Evolutionary conservation across 1,284 basidiomycete species (phyloP).

Genomic region (Volvariella volvacea): DNA sequence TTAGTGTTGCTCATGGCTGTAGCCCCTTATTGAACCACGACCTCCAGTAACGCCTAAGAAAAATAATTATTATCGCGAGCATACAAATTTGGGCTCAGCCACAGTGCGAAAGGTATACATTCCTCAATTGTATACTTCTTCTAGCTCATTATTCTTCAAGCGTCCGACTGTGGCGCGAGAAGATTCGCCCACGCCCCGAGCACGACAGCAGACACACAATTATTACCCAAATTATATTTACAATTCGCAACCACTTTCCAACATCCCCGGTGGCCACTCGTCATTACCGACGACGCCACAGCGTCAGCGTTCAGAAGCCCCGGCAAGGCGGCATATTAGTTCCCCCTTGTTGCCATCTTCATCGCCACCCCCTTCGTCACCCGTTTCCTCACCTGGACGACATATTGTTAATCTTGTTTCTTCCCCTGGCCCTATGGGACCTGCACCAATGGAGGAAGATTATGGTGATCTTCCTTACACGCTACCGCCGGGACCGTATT

Average conservation of each 20-base stretch:
- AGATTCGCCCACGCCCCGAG: conserved; percentile 30
- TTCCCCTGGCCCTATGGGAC: conserved; percentile 69
- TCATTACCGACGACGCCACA: conserved; percentile 35
- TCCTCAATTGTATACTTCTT: conserved; percentile 3
- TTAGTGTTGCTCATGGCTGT: neutral
- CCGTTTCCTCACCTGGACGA: conserved; percentile 49
- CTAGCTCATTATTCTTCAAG: conserved; percentile 11
- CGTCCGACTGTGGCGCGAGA: conserved; percentile 22
- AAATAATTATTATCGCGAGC: conserved; percentile 53
- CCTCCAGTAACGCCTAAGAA: conserved; percentile 46
- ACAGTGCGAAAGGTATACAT: neutral
- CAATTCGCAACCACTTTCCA: conserved; percentile 22
- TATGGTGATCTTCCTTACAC: conserved; percentile 63
- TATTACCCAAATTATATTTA: conserved; percentile 3
- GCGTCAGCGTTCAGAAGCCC: conserved; percentile 21
- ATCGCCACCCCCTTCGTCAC: conserved; percentile 48
- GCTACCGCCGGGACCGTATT: conserved; percentile 80
- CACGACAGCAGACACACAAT: conserved; percentile 13
- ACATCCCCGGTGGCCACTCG: conserved; percentile 21
- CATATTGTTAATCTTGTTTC: conserved; percentile 62
- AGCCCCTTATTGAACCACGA: conserved; percentile 15
- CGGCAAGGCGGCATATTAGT: conserved; percentile 15
- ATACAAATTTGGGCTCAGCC: conserved; percentile 33
- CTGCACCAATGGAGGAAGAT: conserved; percentile 51
- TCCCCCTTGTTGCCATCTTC: conserved; percentile 37